phyloP scores from a whole-genome alignment of 176 grass and related monocot species.

The Oryza nivara region DNA sequence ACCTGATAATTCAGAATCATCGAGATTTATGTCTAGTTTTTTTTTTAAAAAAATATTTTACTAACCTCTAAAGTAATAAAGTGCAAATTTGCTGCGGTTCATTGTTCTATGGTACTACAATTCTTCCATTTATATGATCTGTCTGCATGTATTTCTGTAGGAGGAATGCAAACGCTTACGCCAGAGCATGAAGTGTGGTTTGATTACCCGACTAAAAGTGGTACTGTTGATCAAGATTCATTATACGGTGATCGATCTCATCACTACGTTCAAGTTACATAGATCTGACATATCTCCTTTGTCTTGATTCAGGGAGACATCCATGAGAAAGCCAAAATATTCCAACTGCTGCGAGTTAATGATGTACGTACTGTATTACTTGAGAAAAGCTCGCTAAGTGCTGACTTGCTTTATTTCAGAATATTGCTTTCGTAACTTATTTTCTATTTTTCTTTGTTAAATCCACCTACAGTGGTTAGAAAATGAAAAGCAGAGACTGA shows the following conservation, averaged over 20 bases:
- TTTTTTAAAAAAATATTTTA: neutral
- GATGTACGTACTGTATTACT: constrained; percentile 62
- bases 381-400: constrained; percentile 26
- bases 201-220: constrained; percentile 81
- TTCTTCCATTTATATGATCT: constrained; percentile 47
- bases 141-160: constrained; percentile 50
- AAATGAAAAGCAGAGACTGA: constrained; percentile 88
- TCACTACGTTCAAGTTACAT: constrained; percentile 1
- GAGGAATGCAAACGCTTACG: constrained; percentile 92
- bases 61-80: neutral
- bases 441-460: constrained; percentile 34
- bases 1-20: constrained; percentile 1
- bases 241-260: constrained; percentile 31
- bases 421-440: constrained; percentile 34
- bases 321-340: constrained; percentile 68
- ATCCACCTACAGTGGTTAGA: constrained; percentile 70
- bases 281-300: constrained; percentile 41
- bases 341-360: constrained; percentile 79
- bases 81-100: constrained; percentile 16
- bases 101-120: neutral
- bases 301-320: constrained; percentile 67
- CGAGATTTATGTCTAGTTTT: neutral
- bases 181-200: constrained; percentile 81
- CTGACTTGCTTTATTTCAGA: constrained; percentile 26
- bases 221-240: constrained; percentile 61